phyloP scores from a whole-genome alignment of 352 stramenopile genomes.

The Globisporangium ultimum region DNA sequence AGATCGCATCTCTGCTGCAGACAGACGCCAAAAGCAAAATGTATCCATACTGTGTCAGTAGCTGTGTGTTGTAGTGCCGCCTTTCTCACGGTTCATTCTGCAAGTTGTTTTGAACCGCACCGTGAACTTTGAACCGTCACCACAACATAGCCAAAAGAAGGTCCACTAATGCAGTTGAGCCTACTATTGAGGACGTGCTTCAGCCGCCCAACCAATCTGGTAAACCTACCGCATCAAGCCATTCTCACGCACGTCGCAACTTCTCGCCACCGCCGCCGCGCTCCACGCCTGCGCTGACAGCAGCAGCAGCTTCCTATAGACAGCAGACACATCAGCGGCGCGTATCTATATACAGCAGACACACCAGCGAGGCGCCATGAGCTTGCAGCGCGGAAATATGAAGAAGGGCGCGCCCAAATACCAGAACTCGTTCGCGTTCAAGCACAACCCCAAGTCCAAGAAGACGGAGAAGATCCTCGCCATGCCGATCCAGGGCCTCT shows the following conservation, averaged over 20 bases:
- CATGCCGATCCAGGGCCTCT: conserved; percentile 91
- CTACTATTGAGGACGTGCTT: background rate
- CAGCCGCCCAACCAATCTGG: conserved; percentile 11
- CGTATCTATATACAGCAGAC: background rate
- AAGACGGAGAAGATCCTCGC: conserved; percentile 94
- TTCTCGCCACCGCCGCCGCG: no score
- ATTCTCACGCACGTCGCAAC: background rate
- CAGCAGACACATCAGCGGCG: background rate
- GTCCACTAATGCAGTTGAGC: background rate
- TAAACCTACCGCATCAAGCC: conserved; percentile 2
- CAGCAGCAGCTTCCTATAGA: background rate
- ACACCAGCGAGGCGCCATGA: conserved; percentile 43
- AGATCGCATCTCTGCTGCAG: conserved; percentile 1
- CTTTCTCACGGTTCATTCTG: no score
- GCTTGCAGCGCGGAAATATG: conserved; percentile 77
- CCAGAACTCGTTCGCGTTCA: conserved; percentile 98
- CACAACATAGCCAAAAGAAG: no score
- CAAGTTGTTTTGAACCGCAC: no score
- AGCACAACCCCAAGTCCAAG: conserved; percentile 98
- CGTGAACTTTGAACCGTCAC: background rate
- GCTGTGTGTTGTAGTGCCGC: background rate
- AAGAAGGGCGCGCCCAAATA: conserved; percentile 91
- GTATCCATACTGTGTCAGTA: conserved; percentile 12
- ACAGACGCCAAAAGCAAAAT: background rate
- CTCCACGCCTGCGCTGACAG: background rate